Evolutionary conservation across 306 rosid genomes (phyloP).

Genomic region (Ormosia semicastrata): DNA sequence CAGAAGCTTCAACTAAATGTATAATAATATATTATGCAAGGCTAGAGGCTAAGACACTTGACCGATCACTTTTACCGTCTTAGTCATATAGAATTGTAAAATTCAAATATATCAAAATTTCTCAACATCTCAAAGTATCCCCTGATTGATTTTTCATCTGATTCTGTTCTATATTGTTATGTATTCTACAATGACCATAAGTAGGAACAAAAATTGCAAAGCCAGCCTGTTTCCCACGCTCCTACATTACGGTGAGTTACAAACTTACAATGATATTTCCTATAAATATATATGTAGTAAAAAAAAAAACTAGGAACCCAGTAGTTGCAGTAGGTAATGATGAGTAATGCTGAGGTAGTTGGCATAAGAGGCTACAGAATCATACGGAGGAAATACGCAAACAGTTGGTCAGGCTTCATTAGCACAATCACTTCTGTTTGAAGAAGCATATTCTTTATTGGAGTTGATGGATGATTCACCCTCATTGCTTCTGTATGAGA

Average conservation of each 20-base stretch:
- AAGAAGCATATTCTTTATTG: conserved; percentile 27
- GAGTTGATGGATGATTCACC: conserved; percentile 37
- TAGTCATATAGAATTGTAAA: background rate
- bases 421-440: conserved; percentile 20
- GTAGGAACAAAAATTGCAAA: background rate
- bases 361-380: background rate
- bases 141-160: background rate
- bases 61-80: background rate
- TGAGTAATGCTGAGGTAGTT: background rate
- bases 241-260: background rate
- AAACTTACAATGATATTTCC: background rate
- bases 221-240: background rate
- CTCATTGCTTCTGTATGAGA: conserved; percentile 42
- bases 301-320: background rate
- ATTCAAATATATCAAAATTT: background rate
- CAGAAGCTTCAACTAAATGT: background rate
- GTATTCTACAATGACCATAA: background rate
- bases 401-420: conserved; percentile 6
- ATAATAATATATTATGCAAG: background rate
- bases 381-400: background rate
- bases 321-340: background rate
- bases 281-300: background rate
- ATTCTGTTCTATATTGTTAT: background rate
- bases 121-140: background rate
- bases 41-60: background rate